These are phyloP conservation scores for Aspergillus sp. DNA, from an alignment of 2,329 filamentous ascomycete genomes.

Conservation along the genomic window DNA sequence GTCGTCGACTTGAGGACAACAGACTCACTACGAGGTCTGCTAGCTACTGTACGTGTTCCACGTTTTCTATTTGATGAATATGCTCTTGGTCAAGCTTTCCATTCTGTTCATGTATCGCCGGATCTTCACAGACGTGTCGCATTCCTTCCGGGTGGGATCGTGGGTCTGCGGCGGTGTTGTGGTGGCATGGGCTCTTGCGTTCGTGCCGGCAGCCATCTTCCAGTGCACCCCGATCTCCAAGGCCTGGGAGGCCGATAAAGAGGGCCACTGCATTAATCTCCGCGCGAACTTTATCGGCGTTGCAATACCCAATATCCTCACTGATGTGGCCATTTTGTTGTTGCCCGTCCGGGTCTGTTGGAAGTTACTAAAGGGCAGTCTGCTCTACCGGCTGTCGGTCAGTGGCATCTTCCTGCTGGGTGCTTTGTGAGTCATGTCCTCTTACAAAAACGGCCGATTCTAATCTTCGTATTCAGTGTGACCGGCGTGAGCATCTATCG, in stretches of 20 bases:
- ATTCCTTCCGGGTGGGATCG: conserved; percentile 21
- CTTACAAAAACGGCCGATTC: not conserved
- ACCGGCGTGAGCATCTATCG: not conserved
- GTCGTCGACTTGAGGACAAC: too few relatives aligned
- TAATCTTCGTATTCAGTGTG: not conserved
- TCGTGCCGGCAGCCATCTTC: conserved; percentile 23
- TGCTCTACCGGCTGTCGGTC: not conserved
- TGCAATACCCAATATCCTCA: conserved; percentile 32
- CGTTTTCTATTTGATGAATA: too few relatives aligned
- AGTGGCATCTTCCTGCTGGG: not conserved
- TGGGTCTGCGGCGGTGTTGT: conserved; percentile 22
- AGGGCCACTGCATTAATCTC: conserved; percentile 27
- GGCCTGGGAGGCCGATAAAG: conserved; percentile 24
- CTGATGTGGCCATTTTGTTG: conserved; percentile 27
- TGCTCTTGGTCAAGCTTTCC: conserved; percentile 25
- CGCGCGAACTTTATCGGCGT: conserved; percentile 27
- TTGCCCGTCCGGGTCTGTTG: conserved; percentile 29
- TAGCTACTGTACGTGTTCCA: too few relatives aligned
- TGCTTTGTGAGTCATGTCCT: not conserved
- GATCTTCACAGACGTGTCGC: conserved; percentile 20
- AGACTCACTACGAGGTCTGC: too few relatives aligned
- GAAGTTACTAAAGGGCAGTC: conserved; percentile 19
- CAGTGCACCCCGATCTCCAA: conserved; percentile 26
- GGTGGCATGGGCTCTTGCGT: conserved; percentile 23
- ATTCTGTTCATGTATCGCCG: conserved; percentile 31